Evolutionary conservation across 1,284 basidiomycete genomes (phyloP), one percentile per base, ranked within the genome.

Genomic region (Veloboletus limbatus): DNA sequence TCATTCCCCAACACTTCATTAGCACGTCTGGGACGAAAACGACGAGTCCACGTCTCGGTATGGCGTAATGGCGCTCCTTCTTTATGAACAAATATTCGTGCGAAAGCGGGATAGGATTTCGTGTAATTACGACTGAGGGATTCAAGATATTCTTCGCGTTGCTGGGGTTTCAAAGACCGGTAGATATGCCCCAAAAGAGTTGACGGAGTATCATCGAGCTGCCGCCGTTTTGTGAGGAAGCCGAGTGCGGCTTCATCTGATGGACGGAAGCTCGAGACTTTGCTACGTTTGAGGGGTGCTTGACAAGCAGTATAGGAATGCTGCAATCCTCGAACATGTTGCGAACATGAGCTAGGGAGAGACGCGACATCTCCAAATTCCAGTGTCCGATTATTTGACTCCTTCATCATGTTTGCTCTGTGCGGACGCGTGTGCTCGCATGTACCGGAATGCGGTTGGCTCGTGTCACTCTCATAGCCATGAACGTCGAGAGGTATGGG

Each of bases 1-100:
- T 90, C 83, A 62, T 96, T 97, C 8, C 90, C 91, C 1, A 97
- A 72, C 1, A 96, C 83, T 55, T 95, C 79, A 13, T 77, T 70
- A 1, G 92, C 88, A 27, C 71, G 67, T 42, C 73, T 76, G 8
- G 94, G 94, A 20, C 80, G 79, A 76, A 88, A 96, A 52, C 79
- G 84, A 40, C 89, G 83, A 26, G 76, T 71, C 92, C 92, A 96
- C 5, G 77, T 65, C 31, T 83, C 78, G 65, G 32, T 17, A 44
- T 45, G 39, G 16, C 21, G 31, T 18, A 27, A 43, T 14, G 41
- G 25, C 7, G 3, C n/a, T n/a, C 7, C 32, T 53, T 43, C 47
- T 47, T 34, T 43, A 28, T 54, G 49, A 34, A 68, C 55, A 27
- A 72, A 54, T 43, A 79, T 52, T 21, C 72, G 74, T 33, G 72